These are phyloP conservation scores for Xylaria scruposa DNA, from an alignment of 495 filamentous ascomycete species.

Conservation along the genomic window DNA sequence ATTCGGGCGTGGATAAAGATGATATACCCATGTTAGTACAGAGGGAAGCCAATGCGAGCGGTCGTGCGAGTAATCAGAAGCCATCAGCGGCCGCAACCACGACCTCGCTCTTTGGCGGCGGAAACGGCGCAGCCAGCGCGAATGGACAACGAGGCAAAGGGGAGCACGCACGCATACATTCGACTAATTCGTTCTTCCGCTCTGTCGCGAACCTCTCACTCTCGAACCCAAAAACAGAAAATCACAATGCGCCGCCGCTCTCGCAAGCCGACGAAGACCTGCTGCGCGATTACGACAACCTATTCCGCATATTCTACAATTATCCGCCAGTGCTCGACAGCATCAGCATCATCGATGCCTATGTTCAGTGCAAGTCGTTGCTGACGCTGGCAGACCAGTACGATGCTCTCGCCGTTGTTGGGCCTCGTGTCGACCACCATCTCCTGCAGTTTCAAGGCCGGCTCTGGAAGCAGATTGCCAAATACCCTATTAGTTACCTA, in stretches of 20 bases:
- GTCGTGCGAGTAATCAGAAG: slow-evolving; percentile 20
- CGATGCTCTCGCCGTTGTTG: slow-evolving; percentile 85
- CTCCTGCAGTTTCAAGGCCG: slow-evolving; percentile 86
- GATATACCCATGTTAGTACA: slow-evolving; percentile 90
- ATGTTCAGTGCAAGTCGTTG: slow-evolving; percentile 88
- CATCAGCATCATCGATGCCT: slow-evolving; percentile 86
- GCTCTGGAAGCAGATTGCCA: slow-evolving; percentile 92
- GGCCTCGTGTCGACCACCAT: slow-evolving; percentile 91
- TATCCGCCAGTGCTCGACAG: slow-evolving; percentile 79
- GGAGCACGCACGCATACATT: slow-evolving; percentile 61
- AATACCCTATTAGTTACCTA: slow-evolving; percentile 90
- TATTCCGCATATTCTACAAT: slow-evolving; percentile 93
- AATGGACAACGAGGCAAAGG: slow-evolving; percentile 38
- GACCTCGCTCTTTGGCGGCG: slow-evolving; percentile 53
- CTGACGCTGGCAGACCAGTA: slow-evolving; percentile 88
- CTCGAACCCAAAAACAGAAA: slow-evolving; percentile 41
- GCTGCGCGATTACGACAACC: slow-evolving; percentile 88
- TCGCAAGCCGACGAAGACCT: slow-evolving; percentile 67
- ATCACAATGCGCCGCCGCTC: slow-evolving; percentile 46
- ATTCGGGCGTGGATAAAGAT: slow-evolving; percentile 72
- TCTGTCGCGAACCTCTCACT: slow-evolving; percentile 81
- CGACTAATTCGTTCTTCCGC: slow-evolving; percentile 78
- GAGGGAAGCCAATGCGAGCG: slow-evolving; percentile 55
- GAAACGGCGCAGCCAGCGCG: slow-evolving; percentile 35
- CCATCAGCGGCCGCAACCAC: slow-evolving; percentile 30